Base-by-base conservation (phyloP, 2,329 filamentous ascomycete species). In the Fusarium burgessii region DNA sequence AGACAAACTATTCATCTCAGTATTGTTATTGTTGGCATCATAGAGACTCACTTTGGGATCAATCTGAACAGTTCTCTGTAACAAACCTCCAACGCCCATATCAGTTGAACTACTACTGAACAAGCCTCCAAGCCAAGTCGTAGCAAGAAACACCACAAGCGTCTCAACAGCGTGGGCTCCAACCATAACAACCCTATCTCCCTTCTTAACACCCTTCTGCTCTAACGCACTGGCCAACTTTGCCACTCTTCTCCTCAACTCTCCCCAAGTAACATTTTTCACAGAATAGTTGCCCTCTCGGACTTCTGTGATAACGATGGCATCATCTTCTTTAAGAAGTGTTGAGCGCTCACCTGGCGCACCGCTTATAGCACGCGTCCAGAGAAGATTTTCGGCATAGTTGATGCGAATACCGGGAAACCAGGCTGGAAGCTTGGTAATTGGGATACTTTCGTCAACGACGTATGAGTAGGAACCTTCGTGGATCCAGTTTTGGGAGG, bases 371-470 rank as follows among this genome's bases (percentile, higher is more conserved):
- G 78, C 78, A 17, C 83, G 82, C 2, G 86, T 86, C 82, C 88
- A 95, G 29, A 97, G 88, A 29, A 94, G 80, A 77, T 96, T 97
- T 81, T 97, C 93, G 8, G 93, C 91, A 77, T 91, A 95, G 76
- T 94, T 97, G 73, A 96, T 79, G 8, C 84, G 81, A 2, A 94
- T 85, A 33, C 93, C 93, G 2, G 89, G 82, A 78, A 96, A 97
- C 93, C 93, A 97, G 42, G 84, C 82, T 0, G 93, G 93, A 8
- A 95, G 85, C 18, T 84, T 83, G 66, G 93, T 90, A 78, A 97
- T 93, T 3, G 90, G 88, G 3, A 87, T 84, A 1, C 83, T 84
- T 74, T 93, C 90, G 76, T 97, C 92, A 6, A 96, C 90, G 3
- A 92, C 89, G 13, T 77, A 80, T 0, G 80, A 81, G 76, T 88